Percentiles rank a stretch among this genome's conserved stretches.
Conservation (phyloP, 1,139 yeast species). For the Trichomonascaceae sp. region DNA sequence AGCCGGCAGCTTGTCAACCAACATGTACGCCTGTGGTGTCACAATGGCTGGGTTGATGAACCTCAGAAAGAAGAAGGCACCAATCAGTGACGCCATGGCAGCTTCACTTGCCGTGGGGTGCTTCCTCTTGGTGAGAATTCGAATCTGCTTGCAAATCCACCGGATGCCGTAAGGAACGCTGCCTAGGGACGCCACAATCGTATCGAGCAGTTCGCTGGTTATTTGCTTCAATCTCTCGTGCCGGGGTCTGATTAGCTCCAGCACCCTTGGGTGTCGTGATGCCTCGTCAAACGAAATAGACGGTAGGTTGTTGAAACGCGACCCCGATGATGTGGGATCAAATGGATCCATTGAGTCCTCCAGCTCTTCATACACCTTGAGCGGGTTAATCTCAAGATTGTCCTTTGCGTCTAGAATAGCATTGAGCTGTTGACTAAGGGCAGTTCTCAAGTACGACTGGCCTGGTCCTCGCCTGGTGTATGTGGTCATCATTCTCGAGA, state of each 20-base stretch:
- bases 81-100: constrained; percentile 47
- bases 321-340: constrained; percentile 7
- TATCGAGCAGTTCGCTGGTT: constrained; percentile 46
- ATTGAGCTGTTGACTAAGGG: constrained; percentile 23
- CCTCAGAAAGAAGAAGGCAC: constrained; percentile 76
- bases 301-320: constrained; percentile 10
- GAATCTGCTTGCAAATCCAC: constrained; percentile 61
- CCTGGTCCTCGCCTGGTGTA: constrained; percentile 32
- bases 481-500: constrained; percentile 32
- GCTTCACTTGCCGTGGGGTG: constrained; percentile 47
- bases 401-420: constrained; percentile 22
- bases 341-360: constrained; percentile 9
- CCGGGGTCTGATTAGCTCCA: constrained; percentile 22
- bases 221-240: constrained; percentile 30
- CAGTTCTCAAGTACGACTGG: constrained; percentile 28
- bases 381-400: constrained; percentile 27
- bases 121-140: constrained; percentile 45
- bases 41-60: constrained; percentile 87
- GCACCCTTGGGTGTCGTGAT: constrained; percentile 20
- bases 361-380: constrained; percentile 26
- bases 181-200: constrained; percentile 43
- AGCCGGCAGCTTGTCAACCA: constrained; percentile 26
- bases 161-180: constrained; percentile 61
- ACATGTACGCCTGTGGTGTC: constrained; percentile 62
- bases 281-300: constrained; percentile 24